phyloP scores from a whole-genome alignment of 2,329 filamentous ascomycete genomes.

The Triangularia setosa region DNA sequence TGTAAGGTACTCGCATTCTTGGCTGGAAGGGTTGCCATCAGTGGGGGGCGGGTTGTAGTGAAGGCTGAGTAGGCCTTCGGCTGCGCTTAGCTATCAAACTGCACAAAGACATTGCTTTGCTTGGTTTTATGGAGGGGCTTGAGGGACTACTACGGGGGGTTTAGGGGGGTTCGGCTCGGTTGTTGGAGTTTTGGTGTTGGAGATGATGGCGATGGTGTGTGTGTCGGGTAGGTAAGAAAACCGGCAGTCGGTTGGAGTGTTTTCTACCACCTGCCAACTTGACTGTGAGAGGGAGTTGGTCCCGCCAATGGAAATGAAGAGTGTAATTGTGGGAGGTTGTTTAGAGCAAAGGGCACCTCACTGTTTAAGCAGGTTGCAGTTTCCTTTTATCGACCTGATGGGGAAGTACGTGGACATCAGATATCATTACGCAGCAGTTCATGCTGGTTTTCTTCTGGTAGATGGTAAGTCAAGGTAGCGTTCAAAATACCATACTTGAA shows the following conservation, averaged over 20 bases:
- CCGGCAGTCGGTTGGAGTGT: neutral
- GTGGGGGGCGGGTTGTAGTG: neutral
- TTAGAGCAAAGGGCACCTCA: neutral
- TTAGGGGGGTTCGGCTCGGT: neutral
- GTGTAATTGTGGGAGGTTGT: neutral
- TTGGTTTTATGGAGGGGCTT: neutral
- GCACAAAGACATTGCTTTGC: neutral
- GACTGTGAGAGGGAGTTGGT: neutral
- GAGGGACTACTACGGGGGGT: neutral
- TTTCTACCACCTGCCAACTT: neutral
- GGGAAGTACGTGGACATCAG: neutral
- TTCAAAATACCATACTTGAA: neutral
- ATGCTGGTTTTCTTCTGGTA: neutral
- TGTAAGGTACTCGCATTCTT: neutral
- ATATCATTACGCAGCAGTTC: neutral
- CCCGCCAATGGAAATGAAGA: neutral
- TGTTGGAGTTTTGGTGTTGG: neutral
- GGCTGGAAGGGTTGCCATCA: neutral
- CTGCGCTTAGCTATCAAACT: neutral
- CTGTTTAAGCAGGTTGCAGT: neutral
- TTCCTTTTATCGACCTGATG: neutral
- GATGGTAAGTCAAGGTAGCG: neutral
- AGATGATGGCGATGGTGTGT: neutral
- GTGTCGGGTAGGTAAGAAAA: neutral
- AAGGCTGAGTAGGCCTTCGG: neutral